phyloP scores from a whole-genome alignment of 805 yeast species.

The Wickerhamomyces canadensis region DNA sequence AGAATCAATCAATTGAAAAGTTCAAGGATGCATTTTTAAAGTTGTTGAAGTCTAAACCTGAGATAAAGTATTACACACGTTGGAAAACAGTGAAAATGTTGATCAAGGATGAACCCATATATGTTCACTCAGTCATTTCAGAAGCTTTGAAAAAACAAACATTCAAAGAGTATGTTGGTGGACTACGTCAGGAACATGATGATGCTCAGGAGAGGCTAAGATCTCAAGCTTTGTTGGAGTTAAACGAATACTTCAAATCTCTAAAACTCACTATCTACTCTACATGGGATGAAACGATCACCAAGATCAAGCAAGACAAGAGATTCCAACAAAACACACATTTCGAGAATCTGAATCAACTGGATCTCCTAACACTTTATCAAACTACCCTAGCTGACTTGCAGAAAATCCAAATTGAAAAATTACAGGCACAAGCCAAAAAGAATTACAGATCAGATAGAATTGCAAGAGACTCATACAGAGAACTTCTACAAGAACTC shows the following conservation, averaged over 20 bases:
- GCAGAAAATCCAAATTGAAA: constrained; percentile 18
- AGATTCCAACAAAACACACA: constrained; percentile 57
- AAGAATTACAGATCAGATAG: constrained; percentile 53
- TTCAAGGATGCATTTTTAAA: constrained; percentile 49
- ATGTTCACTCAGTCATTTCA: constrained; percentile 51
- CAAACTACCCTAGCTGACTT: constrained; percentile 29
- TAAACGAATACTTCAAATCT: constrained; percentile 43
- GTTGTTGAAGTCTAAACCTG: constrained; percentile 37
- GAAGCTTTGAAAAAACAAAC: constrained; percentile 51
- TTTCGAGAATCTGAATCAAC: constrained; percentile 42
- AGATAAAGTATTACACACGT: constrained; percentile 50
- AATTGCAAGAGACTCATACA: constrained; percentile 58
- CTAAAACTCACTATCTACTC: constrained; percentile 23
- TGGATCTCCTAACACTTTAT: constrained; percentile 57
- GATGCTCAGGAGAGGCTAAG: constrained; percentile 24
- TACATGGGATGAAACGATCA: constrained; percentile 17
- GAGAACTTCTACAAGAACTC: constrained; percentile 36
- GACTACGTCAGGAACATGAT: constrained; percentile 29
- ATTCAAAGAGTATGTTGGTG: constrained; percentile 44
- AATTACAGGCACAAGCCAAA: constrained; percentile 24
- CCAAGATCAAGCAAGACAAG: constrained; percentile 30
- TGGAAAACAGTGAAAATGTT: constrained; percentile 56
- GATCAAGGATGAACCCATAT: constrained; percentile 61
- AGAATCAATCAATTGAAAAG: constrained; percentile 45
- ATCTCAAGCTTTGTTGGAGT: constrained; percentile 45